Evolutionary conservation across 2,329 filamentous ascomycete species (phyloP).

Genomic region (Monosporascus sp.): DNA sequence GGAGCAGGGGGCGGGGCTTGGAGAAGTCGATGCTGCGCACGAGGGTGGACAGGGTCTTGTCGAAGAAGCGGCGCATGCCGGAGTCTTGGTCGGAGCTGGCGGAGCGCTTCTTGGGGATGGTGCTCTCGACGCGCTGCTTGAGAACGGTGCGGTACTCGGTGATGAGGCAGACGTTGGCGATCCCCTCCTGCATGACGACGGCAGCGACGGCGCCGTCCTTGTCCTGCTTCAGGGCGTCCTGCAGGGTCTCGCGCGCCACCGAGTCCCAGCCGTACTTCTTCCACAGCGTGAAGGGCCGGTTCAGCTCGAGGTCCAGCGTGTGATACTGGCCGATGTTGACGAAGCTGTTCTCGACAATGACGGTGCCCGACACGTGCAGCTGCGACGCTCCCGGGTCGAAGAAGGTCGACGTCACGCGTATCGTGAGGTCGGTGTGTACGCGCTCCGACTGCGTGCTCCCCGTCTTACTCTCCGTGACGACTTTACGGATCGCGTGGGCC

Average conservation of each 20-base stretch:
- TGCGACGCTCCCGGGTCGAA: conserved; percentile 52
- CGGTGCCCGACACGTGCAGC: conserved; percentile 51
- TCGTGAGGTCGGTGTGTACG: conserved; percentile 53
- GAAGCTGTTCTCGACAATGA: conserved; percentile 47
- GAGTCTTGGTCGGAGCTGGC: conserved; percentile 62
- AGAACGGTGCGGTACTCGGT: conserved; percentile 75
- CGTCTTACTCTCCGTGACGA: conserved; percentile 40
- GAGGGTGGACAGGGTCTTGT: conserved; percentile 69
- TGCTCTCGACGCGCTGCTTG: conserved; percentile 62
- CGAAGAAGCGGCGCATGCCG: conserved; percentile 72
- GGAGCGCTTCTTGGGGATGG: conserved; percentile 63
- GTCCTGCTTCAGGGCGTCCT: conserved; percentile 73
- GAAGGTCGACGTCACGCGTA: conserved; percentile 52
- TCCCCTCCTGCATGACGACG: conserved; percentile 87
- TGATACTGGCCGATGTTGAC: conserved; percentile 53
- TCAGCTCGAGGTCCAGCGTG: conserved; percentile 74
- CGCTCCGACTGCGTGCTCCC: conserved; percentile 45
- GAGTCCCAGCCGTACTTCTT: conserved; percentile 89
- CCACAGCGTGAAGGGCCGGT: conserved; percentile 81
- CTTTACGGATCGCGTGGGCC: conserved; percentile 52
- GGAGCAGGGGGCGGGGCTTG: conserved; percentile 64
- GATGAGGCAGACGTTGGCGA: conserved; percentile 78
- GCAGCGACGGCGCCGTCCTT: conserved; percentile 80
- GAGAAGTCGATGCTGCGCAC: conserved; percentile 72
- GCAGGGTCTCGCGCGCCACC: conserved; percentile 71